These are phyloP conservation scores for Jatropha podagrica DNA, from an alignment of 441 rosid genomes.

Conservation along the genomic window DNA sequence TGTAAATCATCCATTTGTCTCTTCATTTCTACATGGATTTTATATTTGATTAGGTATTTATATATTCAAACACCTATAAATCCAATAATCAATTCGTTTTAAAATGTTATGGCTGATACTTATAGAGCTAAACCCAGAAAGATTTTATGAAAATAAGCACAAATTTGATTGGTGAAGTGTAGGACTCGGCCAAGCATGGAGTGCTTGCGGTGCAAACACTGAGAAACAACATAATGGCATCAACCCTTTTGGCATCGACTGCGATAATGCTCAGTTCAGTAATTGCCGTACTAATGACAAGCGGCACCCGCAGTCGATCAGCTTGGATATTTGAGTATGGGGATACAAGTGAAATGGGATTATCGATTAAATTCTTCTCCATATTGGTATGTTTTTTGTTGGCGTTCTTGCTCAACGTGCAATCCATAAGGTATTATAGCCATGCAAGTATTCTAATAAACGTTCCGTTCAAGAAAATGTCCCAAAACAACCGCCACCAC, in stretches of 20 bases:
- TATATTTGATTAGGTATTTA: no score
- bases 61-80: no score
- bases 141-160: no score
- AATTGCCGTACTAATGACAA: slow-evolving; percentile 66
- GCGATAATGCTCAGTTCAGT: slow-evolving; percentile 85
- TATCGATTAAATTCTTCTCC: slow-evolving; percentile 71
- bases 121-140: no score
- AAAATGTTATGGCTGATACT: no score
- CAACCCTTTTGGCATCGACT: slow-evolving; percentile 82
- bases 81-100: no score
- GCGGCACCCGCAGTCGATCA: slow-evolving; percentile 33
- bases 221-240: slow-evolving; percentile 94
- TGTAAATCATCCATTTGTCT: no score
- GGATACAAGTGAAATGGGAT: slow-evolving; percentile 48
- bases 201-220: slow-evolving; percentile 87
- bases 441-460: slow-evolving; percentile 88
- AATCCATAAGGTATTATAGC: slow-evolving; percentile 87
- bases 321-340: slow-evolving; percentile 49
- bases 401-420: slow-evolving; percentile 72
- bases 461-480: slow-evolving; percentile 66
- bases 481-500: slow-evolving; percentile 30
- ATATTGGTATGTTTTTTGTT: slow-evolving; percentile 74
- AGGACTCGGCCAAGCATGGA: slow-evolving; percentile 75
- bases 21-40: no score
- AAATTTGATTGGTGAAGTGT: not conserved